phyloP scores from a whole-genome alignment of 2,329 filamentous ascomycete species.

The Venturia aucupariae region DNA sequence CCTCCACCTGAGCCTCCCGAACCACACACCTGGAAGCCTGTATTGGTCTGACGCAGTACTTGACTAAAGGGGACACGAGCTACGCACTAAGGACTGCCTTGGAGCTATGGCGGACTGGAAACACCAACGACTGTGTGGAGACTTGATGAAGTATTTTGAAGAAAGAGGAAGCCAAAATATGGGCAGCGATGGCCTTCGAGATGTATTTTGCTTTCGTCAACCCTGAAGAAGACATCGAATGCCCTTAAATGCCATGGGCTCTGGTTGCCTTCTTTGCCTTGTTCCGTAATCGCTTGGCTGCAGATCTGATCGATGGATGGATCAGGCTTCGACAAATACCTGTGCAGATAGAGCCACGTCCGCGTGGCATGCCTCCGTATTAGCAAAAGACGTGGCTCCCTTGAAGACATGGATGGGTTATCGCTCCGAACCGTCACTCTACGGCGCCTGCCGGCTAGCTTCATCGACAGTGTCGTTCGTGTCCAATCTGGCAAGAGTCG shows the following conservation, averaged over 20 bases:
- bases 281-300: neutral
- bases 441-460: neutral
- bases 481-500: neutral
- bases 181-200: neutral
- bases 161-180: neutral
- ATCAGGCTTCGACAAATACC: neutral
- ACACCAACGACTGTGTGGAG: neutral
- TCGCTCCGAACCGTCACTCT: neutral
- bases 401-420: neutral
- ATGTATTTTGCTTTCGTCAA: neutral
- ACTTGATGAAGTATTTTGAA: neutral
- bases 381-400: neutral
- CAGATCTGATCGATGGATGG: neutral
- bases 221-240: neutral
- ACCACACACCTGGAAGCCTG: neutral
- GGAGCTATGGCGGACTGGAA: neutral
- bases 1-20: neutral
- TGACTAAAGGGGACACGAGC: neutral
- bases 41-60: neutral
- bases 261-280: constrained; percentile 5
- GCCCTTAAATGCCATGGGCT: neutral
- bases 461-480: neutral
- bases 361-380: neutral
- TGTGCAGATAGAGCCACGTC: neutral
- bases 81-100: neutral